Percentiles rank a stretch among this genome's conserved stretches.
Evolutionary conservation across 2,329 filamentous ascomycete species (phyloP).

Genomic region (Ceratocystis colombiana): DNA sequence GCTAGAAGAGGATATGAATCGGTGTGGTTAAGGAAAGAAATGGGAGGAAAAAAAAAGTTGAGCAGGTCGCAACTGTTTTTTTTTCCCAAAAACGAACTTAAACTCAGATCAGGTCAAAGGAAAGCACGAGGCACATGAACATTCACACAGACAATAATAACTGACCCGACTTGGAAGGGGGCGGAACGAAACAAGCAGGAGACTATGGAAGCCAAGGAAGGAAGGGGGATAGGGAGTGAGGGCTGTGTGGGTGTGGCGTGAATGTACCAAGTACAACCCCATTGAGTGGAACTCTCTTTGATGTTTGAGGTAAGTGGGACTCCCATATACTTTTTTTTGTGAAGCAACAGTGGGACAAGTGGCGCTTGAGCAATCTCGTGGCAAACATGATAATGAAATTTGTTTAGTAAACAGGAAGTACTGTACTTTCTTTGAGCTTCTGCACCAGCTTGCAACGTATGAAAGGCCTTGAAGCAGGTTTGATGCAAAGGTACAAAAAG

Average conservation of each 20-base stretch:
- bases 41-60: constrained; percentile 10
- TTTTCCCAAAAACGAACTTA: neutral
- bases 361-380: constrained; percentile 3
- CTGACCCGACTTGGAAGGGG: constrained; percentile 20
- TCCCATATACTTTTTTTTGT: constrained; percentile 3
- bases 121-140: constrained; percentile 12
- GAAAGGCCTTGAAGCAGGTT: neutral
- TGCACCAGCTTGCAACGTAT: neutral
- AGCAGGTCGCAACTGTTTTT: constrained; percentile 14
- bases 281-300: neutral
- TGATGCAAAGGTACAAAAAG: neutral
- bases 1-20: neutral
- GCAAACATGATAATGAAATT: neutral
- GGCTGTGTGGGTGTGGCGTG: constrained; percentile 20
- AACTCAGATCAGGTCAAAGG: constrained; percentile 16
- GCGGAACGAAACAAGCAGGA: constrained; percentile 17
- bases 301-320: constrained; percentile 11
- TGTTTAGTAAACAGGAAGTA: neutral
- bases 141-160: constrained; percentile 19
- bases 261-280: constrained; percentile 19
- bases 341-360: constrained; percentile 9
- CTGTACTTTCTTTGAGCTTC: neutral
- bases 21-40: constrained; percentile 10
- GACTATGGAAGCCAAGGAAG: constrained; percentile 13
- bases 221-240: constrained; percentile 9